phyloP scores from a whole-genome alignment of 2,329 filamentous ascomycete genomes.

The Huntiella bhutanensis region DNA sequence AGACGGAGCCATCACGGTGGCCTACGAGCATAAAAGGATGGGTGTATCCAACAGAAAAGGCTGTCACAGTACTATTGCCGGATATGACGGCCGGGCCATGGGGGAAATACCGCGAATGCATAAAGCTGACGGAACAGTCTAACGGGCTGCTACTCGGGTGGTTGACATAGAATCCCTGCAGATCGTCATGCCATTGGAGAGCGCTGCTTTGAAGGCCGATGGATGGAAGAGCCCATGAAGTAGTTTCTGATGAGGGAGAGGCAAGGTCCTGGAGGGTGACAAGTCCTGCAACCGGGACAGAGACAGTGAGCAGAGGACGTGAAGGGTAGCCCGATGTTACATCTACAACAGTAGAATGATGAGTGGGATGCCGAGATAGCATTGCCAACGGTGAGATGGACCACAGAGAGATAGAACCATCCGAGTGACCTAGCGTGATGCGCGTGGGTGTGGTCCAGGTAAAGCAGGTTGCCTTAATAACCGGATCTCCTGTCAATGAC shows the following conservation, averaged over 20 bases:
- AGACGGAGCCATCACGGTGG: constrained; percentile 34
- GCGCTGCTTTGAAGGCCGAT: constrained; percentile 34
- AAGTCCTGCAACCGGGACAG: constrained; percentile 34
- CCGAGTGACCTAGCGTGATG: constrained; percentile 34
- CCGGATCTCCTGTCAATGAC: constrained; percentile 26
- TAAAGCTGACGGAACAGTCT: constrained; percentile 33
- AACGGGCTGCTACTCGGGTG: constrained; percentile 34
- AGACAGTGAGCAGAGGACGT: constrained; percentile 34
- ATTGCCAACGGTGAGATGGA: constrained; percentile 30
- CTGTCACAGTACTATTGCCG: constrained; percentile 30
- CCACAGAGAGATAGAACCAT: constrained; percentile 38
- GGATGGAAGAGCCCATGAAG: constrained; percentile 31
- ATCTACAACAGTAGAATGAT: constrained; percentile 34
- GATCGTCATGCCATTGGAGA: constrained; percentile 34
- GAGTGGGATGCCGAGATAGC: constrained; percentile 32
- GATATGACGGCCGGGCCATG: constrained; percentile 33
- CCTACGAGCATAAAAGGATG: constrained; percentile 36
- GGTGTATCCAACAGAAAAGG: constrained; percentile 28
- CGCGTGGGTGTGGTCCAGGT: constrained; percentile 37
- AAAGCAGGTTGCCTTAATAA: constrained; percentile 30
- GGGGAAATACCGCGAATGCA: constrained; percentile 33
- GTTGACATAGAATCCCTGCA: constrained; percentile 34
- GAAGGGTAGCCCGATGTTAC: constrained; percentile 37
- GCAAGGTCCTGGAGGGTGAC: constrained; percentile 33
- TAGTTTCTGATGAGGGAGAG: constrained; percentile 31